These are phyloP conservation scores for Begonia fuchsioides DNA, from an alignment of 306 rosid genomes.

Conservation along the genomic window DNA sequence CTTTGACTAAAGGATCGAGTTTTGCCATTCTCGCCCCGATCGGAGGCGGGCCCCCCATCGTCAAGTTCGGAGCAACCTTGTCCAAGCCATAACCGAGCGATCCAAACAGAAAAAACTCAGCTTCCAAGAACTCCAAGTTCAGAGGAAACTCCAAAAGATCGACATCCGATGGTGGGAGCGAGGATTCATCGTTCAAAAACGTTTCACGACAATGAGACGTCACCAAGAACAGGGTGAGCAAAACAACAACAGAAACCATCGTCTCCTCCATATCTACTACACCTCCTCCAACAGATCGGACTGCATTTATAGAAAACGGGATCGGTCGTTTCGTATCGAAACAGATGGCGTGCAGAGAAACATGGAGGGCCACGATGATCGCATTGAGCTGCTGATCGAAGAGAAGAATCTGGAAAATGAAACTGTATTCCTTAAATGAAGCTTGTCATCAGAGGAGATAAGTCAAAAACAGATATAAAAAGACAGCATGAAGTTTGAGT, in stretches of 20 bases:
- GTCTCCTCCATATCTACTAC: background rate
- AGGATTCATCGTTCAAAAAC: too few species aligned
- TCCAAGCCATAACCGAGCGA: slow-evolving; percentile 50
- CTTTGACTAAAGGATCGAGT: slow-evolving; percentile 15
- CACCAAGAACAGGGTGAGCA: slow-evolving; percentile 12
- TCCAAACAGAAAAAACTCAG: slow-evolving; percentile 52
- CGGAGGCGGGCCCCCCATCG: slow-evolving; percentile 43
- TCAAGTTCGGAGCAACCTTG: slow-evolving; percentile 24
- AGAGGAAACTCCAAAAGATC: slow-evolving; percentile 48
- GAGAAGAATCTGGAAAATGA: background rate
- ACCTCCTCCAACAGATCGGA: background rate
- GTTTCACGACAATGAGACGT: slow-evolving; percentile 4
- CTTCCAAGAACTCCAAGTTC: slow-evolving; percentile 58
- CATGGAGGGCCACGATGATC: background rate
- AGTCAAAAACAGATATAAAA: too few species aligned
- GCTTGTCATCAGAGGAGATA: too few species aligned
- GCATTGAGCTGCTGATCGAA: background rate
- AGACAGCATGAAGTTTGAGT: too few species aligned
- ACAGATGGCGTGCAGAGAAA: background rate
- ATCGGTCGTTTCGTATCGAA: background rate
- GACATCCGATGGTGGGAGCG: slow-evolving; percentile 9
- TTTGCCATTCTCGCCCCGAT: slow-evolving; percentile 38
- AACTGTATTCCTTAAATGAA: background rate
- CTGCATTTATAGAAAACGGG: too few species aligned
- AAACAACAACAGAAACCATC: slow-evolving; percentile 2